A percentile compares a stretch with the other conserved stretches of the same genome.
Evolutionary conservation across 176 grass and related monocot species (phyloP).

Genomic region (Rhynchospora breviuscula): DNA sequence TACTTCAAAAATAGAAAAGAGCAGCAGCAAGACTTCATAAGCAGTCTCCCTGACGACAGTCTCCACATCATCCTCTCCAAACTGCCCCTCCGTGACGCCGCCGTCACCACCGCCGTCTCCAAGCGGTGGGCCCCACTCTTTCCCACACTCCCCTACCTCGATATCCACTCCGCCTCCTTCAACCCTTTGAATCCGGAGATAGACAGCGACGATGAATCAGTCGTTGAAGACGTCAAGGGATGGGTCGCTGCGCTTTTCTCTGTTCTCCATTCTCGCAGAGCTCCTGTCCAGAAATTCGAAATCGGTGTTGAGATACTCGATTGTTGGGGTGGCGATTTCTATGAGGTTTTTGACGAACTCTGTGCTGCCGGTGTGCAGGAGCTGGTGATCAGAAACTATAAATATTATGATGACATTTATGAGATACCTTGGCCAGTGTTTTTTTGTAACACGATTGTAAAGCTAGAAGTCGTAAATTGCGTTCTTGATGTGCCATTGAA

Average conservation of each 20-base stretch:
- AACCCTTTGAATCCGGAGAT: not conserved
- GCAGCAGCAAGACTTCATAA: conserved; percentile 20
- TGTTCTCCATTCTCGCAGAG: not conserved
- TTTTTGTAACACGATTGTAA: conserved; percentile 15
- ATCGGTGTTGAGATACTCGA: not conserved
- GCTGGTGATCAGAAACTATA: conserved; percentile 2
- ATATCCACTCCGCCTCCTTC: conserved; percentile 25
- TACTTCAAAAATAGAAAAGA: not conserved
- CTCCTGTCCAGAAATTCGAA: not conserved
- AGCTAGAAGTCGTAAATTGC: conserved; percentile 18
- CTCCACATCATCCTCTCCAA: conserved; percentile 33
- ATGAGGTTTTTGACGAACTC: not conserved
- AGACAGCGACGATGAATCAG: not conserved
- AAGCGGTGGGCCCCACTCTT: conserved; percentile 26
- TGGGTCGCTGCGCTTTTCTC: not conserved
- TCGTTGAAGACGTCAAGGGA: not conserved
- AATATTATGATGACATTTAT: not conserved
- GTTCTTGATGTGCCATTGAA: not conserved
- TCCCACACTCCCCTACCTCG: not conserved
- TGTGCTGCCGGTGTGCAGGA: conserved; percentile 13
- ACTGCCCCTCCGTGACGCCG: conserved; percentile 34
- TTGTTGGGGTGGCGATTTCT: not conserved
- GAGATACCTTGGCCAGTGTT: not conserved
- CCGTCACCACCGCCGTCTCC: conserved; percentile 22
- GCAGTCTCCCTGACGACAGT: conserved; percentile 27